Evolutionary conservation across 2,329 filamentous ascomycete genomes (phyloP).

Genomic region (Epichloe hybrida): DNA sequence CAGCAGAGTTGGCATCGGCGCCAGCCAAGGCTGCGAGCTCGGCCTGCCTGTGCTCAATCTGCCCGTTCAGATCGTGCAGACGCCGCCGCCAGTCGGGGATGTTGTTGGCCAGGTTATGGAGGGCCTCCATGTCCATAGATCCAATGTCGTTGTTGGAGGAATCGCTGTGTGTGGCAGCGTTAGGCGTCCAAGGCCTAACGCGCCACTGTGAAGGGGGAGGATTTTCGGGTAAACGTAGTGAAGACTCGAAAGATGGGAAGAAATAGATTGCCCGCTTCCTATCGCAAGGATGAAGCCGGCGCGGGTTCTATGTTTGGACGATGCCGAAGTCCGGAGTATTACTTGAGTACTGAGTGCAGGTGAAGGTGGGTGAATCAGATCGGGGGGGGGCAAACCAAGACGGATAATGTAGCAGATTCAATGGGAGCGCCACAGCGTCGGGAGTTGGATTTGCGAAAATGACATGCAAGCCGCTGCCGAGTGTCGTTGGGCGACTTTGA

Average conservation of each 20-base stretch:
- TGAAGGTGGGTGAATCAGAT: too few relatives aligned
- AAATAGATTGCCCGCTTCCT: not conserved
- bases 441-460: too few relatives aligned
- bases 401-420: too few relatives aligned
- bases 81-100: conserved; percentile 47
- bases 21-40: conserved; percentile 39
- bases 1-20: conserved; percentile 11
- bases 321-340: not conserved
- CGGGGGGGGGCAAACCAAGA: too few relatives aligned
- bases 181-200: conserved; percentile 20
- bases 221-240: not conserved
- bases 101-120: conserved; percentile 39
- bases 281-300: not conserved
- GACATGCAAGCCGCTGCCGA: too few relatives aligned
- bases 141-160: conserved; percentile 16
- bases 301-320: not conserved
- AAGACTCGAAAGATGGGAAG: not conserved
- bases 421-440: too few relatives aligned
- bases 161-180: conserved; percentile 13
- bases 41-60: conserved; percentile 47
- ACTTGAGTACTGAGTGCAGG: too few relatives aligned
- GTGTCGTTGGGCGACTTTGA: too few relatives aligned
- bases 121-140: conserved; percentile 38
- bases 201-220: conserved; percentile 6
- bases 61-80: conserved; percentile 44